phyloP scores from a whole-genome alignment of 1,284 basidiomycete genomes.

The Trichosporon asahii region DNA sequence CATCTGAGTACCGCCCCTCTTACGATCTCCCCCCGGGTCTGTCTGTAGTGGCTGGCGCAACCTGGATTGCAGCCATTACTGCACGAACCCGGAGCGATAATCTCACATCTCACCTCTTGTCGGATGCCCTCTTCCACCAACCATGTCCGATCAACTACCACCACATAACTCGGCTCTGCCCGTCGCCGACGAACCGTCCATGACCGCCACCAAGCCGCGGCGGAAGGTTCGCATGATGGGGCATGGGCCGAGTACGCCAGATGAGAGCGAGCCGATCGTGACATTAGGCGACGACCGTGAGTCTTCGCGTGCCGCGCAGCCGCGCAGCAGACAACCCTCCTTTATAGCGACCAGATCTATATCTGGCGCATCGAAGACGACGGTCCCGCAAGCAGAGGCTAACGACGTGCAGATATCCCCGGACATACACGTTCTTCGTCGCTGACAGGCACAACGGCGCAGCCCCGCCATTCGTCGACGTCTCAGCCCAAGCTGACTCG shows the following conservation, averaged over 20 bases:
- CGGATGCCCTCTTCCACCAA: background rate
- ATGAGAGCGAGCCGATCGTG: background rate
- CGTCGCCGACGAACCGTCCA: background rate
- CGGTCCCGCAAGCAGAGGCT: background rate
- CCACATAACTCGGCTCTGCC: background rate
- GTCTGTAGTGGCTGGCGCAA: slow-evolving; percentile 5
- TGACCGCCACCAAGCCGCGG: background rate
- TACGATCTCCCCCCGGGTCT: slow-evolving; percentile 3
- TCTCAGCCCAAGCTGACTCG: slow-evolving; percentile 4
- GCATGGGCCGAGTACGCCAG: slow-evolving; percentile 4
- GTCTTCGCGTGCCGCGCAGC: background rate
- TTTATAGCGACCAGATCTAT: background rate
- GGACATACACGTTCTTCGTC: slow-evolving; percentile 5
- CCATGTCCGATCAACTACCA: background rate
- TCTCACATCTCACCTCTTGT: background rate
- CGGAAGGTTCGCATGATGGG: background rate
- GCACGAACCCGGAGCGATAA: background rate
- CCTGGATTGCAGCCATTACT: background rate
- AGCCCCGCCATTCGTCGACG: background rate
- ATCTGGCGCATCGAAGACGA: background rate
- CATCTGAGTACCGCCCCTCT: background rate
- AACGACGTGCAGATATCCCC: background rate
- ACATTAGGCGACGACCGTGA: slow-evolving; percentile 5
- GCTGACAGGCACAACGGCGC: background rate
- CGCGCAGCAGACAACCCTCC: background rate